phyloP scores from a whole-genome alignment of 345 rosid genomes.

The Durio zibethinus region DNA sequence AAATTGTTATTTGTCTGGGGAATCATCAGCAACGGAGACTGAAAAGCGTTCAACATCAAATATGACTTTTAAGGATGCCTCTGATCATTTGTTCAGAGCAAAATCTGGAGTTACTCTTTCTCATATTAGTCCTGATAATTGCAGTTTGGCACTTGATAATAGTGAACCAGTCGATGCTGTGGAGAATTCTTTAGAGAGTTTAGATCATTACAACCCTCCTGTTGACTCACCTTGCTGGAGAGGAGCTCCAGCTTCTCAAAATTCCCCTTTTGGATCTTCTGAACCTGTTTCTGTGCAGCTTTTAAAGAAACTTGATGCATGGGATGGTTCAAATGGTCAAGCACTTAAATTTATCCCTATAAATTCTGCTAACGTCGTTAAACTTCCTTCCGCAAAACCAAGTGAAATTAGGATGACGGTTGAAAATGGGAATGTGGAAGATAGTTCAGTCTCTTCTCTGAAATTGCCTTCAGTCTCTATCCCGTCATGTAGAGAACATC shows the following conservation, averaged over 20 bases:
- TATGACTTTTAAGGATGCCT: conserved; percentile 26
- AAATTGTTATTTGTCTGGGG: conserved; percentile 24
- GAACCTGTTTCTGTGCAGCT: conserved; percentile 23
- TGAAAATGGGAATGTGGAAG: conserved; percentile 14
- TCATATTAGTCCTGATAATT: conserved; percentile 29
- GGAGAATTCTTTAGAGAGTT: conserved; percentile 38
- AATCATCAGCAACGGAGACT: conserved; percentile 18
- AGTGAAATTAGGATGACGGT: conserved; percentile 17
- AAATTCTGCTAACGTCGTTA: conserved; percentile 21
- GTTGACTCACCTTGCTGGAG: conserved; percentile 61
- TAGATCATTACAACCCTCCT: conserved; percentile 38
- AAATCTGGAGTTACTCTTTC: conserved; percentile 32
- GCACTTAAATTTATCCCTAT: conserved; percentile 28
- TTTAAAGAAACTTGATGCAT: conserved; percentile 36
- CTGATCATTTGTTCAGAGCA: conserved; percentile 16
- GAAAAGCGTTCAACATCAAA: conserved; percentile 23
- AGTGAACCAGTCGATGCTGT: conserved; percentile 27
- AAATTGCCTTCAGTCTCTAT: conserved; percentile 19
- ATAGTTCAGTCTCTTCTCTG: conserved; percentile 20
- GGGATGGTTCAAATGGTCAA: conserved; percentile 30
- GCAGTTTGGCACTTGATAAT: conserved; percentile 31
- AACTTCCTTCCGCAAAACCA: conserved; percentile 25
- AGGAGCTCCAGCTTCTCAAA: conserved; percentile 42
- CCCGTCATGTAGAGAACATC: conserved; percentile 14
- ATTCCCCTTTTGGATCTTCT: conserved; percentile 31